phyloP scores from a whole-genome alignment of 73 alveolate species.

The Breviolum minutum region DNA sequence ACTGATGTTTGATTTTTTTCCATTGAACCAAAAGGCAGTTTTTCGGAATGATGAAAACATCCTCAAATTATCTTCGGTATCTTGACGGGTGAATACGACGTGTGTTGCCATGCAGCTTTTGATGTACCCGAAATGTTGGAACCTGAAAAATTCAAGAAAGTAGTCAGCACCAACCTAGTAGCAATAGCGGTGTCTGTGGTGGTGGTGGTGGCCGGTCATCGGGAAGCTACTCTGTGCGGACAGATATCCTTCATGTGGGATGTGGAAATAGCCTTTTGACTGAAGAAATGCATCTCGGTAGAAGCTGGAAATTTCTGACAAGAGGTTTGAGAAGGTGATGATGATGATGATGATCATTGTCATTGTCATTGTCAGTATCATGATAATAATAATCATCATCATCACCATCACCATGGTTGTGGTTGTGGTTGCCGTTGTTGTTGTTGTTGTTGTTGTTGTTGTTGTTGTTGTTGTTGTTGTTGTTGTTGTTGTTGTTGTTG shows the following conservation, averaged over 20 bases:
- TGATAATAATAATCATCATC: no score
- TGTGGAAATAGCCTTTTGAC: conserved; percentile 78
- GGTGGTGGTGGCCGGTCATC: background rate
- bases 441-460: background rate
- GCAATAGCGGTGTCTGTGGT: background rate
- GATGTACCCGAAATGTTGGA: background rate
- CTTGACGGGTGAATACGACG: background rate
- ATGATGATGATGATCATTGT: background rate
- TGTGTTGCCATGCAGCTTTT: background rate
- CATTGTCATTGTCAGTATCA: background rate
- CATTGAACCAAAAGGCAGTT: no score
- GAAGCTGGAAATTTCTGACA: background rate
- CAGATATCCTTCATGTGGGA: conserved; percentile 73
- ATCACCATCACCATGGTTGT: no score
- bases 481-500: background rate
- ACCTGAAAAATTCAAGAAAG: background rate
- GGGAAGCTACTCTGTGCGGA: background rate
- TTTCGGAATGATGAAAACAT: no score
- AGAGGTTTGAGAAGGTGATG: no score
- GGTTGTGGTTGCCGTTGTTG: no score
- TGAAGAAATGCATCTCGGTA: conserved; percentile 55
- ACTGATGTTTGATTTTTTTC: no score
- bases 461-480: background rate
- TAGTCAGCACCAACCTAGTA: background rate
- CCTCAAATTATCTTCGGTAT: background rate